A percentile compares a stretch with the other conserved stretches of the same genome.
These are phyloP conservation scores for Backusella morwellensis DNA, from an alignment of 192 early-diverging fungal species.

Conservation along the genomic window DNA sequence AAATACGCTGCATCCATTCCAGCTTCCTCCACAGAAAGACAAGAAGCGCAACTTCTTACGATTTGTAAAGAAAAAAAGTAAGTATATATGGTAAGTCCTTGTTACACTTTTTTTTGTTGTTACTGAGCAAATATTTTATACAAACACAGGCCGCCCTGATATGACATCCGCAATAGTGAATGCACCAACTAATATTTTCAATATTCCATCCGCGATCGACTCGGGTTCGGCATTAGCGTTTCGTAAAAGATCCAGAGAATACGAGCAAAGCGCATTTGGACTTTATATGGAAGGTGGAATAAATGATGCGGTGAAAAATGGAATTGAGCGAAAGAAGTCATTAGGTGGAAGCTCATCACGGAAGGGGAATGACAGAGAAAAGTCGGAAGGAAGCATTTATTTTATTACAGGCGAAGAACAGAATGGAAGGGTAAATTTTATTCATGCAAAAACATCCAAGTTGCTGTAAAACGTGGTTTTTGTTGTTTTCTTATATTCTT, in stretches of 20 bases:
- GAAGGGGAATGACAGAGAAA: constrained; percentile 2
- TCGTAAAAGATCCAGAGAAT: constrained; percentile 24
- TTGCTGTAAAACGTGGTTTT: not conserved
- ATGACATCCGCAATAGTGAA: constrained; percentile 6
- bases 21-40: constrained; percentile 6
- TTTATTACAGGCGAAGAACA: constrained; percentile 3
- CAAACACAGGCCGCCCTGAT: constrained; percentile 19
- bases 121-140: not conserved
- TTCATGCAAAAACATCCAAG: too few relatives aligned
- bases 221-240: not conserved
- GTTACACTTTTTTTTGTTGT: not conserved
- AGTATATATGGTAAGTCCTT: not conserved
- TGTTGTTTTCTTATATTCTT: not conserved
- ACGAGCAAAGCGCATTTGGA: constrained; percentile 7
- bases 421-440: constrained; percentile 5
- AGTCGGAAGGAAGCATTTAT: constrained; percentile 7
- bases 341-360: not conserved
- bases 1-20: constrained; percentile 6
- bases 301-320: not conserved
- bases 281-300: not conserved
- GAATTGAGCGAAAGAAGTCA: constrained; percentile 2
- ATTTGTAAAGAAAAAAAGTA: constrained; percentile 33
- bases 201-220: not conserved
- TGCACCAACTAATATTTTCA: not conserved
- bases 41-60: constrained; percentile 25